These are phyloP conservation scores for Furcasterigmium furcatum DNA, from an alignment of 2,329 filamentous ascomycete species.

Conservation along the genomic window DNA sequence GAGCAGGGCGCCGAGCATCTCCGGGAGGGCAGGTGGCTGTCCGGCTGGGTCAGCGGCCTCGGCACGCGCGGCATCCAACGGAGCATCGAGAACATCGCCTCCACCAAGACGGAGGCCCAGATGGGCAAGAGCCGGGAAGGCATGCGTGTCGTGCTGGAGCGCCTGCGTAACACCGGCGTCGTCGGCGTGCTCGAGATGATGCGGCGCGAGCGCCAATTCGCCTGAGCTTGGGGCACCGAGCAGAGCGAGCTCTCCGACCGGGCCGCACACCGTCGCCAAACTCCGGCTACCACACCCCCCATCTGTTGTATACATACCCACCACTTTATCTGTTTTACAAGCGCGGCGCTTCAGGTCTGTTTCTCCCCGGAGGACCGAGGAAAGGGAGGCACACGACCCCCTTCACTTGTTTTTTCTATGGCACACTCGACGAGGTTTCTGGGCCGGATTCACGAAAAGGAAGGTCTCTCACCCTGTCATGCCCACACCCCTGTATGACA, in stretches of 20 bases:
- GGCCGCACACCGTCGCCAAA: constrained; percentile 1
- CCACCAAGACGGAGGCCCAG: constrained; percentile 73
- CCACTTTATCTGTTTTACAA: background rate
- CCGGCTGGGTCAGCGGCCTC: constrained; percentile 53
- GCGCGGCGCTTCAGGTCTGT: constrained; percentile 3
- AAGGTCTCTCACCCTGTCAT: constrained; percentile 13
- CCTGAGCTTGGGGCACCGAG: constrained; percentile 1
- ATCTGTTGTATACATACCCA: constrained; percentile 16
- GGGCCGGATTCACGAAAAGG: background rate
- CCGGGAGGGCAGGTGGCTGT: constrained; percentile 45
- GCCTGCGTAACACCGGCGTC: constrained; percentile 56
- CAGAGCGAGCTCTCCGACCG: constrained; percentile 1
- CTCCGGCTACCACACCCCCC: background rate
- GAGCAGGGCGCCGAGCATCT: constrained; percentile 34
- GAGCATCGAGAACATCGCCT: constrained; percentile 75
- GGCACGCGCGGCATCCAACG: constrained; percentile 71
- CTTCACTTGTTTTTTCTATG: too few species aligned
- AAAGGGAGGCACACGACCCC: too few species aligned
- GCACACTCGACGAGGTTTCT: background rate
- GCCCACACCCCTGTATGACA: constrained; percentile 21
- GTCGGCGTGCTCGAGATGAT: constrained; percentile 56
- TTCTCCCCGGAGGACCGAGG: background rate
- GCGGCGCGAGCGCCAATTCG: constrained; percentile 33
- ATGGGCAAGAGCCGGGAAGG: constrained; percentile 79
- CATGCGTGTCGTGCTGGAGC: constrained; percentile 77